Percentiles rank a stretch among this genome's conserved stretches.
These are phyloP conservation scores for Termitomyces sp. DNA, from an alignment of 768 basidiomycete genomes.

Conservation along the genomic window DNA sequence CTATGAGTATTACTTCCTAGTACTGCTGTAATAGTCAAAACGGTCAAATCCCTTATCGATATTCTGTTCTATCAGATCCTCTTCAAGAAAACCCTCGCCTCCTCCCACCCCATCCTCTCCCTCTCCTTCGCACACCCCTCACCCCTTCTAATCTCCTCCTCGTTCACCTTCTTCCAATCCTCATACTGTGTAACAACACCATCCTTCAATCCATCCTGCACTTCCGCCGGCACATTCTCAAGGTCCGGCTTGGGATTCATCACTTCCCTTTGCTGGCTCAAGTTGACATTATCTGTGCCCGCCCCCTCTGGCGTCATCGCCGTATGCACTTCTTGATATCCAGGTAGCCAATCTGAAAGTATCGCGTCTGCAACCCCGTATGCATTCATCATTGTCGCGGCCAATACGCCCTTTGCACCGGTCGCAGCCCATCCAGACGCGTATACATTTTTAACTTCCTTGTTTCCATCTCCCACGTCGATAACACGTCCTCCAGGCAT, in stretches of 20 bases:
- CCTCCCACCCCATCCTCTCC: constrained; percentile 73
- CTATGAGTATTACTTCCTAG: neutral
- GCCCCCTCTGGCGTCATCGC: constrained; percentile 1
- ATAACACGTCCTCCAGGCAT: constrained; percentile 44
- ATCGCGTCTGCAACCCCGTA: constrained; percentile 76
- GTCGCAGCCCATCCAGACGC: constrained; percentile 92
- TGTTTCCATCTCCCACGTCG: constrained; percentile 24
- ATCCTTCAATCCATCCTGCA: constrained; percentile 37
- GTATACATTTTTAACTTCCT: constrained; percentile 62
- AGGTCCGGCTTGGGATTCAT: constrained; percentile 36
- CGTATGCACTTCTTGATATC: neutral
- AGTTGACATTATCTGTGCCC: constrained; percentile 6
- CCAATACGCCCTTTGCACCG: constrained; percentile 90
- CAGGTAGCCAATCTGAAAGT: constrained; percentile 48
- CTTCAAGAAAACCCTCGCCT: constrained; percentile 35
- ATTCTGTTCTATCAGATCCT: neutral
- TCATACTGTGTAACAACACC: constrained; percentile 56
- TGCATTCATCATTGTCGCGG: constrained; percentile 90
- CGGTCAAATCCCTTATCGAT: neutral
- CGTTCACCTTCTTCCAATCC: constrained; percentile 75
- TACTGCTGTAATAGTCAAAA: neutral
- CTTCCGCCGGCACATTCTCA: constrained; percentile 49
- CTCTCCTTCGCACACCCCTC: constrained; percentile 61
- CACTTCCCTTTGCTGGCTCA: constrained; percentile 17
- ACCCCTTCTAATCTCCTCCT: constrained; percentile 66